Evolutionary conservation across 352 stramenopile species (phyloP), one percentile per base, ranked within the genome.

Genomic region (Aphanomyces euteiches): DNA sequence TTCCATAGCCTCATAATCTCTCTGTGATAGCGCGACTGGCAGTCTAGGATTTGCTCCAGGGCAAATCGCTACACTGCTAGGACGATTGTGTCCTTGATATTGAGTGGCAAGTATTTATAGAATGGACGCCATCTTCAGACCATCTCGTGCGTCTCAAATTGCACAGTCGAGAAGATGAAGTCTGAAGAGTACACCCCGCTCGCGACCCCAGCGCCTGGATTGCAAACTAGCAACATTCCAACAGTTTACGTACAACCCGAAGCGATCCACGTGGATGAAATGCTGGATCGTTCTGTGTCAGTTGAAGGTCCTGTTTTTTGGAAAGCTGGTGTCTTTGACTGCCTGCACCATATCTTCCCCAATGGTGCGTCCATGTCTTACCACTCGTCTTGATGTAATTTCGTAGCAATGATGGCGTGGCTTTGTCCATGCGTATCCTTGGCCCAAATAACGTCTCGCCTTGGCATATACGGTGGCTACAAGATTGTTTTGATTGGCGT

Each of bases 371-470:
- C 54, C n/a, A 61, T 41, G 15, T 61, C 36, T 37, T 12, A 10
- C 21, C 12, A 1, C 36, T 45, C 19, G 0, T 19, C 19, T 7
- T 37, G 1, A n/a, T 12, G 17, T 17, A n/a, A 3, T 61, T 7
- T 58, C 2, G 50, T 61, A 61, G 54, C 59, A 13, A 21, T 67
- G 19, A 67, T 67, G 59, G 59, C 59, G 10, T 57, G n/a, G 13
- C 7, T 58, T 0, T 67, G 59, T n/a, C 59, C 41, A 7, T 67
- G 59, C 39, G 59, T 67, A 12, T 60, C 59, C 19, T 41, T 67
- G 59, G 59, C 59, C 2, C 59, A 67, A 67, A 67, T 67, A 21
- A 56, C 59, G 41, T 56, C 41, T 53, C 59, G 59, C 7, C 47
- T 67, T 28, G 59, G 21, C 21, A 41, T 67, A 7, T 67, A 67